Base-by-base conservation (phyloP, 176 grass and related monocot species). In the Musa acuminata region DNA sequence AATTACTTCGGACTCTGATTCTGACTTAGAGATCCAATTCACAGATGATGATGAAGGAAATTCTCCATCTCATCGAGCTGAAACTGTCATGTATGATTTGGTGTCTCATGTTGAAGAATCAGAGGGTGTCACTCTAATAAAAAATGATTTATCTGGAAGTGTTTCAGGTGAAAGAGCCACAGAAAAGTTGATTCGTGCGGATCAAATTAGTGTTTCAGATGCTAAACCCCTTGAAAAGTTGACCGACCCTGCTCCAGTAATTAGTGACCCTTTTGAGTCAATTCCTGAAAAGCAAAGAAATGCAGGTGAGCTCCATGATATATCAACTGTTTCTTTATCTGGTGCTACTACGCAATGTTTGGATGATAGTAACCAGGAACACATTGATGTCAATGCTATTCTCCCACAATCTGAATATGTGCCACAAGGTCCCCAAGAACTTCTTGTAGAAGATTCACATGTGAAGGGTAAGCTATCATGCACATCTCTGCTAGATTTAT, bases 1-100 rank as follows among this genome's bases (percentile, higher is more conserved):
- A 60, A 85, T 83, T 85, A 85, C 75, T 70, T 87, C 95, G 68
- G 90, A 91, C 69, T 91, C 86, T 0, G 88, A 43, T 43, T 43
- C 35, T 43, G 35, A 94, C 29, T 57, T 71, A 51, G 82, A 92
- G 67, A 75, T 80, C 67, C 74, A 76, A 72, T 67, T 75, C 80
- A 57, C 64, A 67, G 78, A 83, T 84, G 91, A 79, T 76, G 80
- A 69, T 75, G 76, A 50, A 71, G 80, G 65, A 50, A 79, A 84
- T 57, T 81, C 75, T 72, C 53, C 13, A 59, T 76, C 49, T 69
- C 14, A 27, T 82, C 54, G 62, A 73, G 27, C 79, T 54, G 75
- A 48, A 50, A 35, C 51, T 64, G 19, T 79, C 24, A 65, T 74
- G 49, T 74, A 83, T 50, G 67, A 75, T 60, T 79, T 68, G 23